Evolutionary conservation across 2,329 filamentous ascomycete genomes (phyloP), one percentile per base, ranked within the genome.

Genomic region (Ceratocystis eucalypticola): DNA sequence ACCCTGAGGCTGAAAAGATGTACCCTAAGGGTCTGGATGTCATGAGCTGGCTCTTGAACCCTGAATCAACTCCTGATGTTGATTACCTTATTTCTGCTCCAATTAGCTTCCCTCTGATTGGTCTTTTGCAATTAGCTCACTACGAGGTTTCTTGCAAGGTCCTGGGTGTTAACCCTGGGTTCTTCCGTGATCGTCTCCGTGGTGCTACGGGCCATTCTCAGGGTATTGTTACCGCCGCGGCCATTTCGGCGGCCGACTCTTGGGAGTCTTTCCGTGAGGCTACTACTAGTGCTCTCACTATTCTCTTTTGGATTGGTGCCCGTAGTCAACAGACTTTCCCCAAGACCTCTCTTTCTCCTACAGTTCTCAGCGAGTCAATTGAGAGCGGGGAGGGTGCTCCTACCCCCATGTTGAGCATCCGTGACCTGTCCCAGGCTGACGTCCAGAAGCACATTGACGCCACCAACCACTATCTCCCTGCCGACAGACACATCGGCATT

Each of bases 221-320:
- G 75, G 94, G 94, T 75, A 87, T 99, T 20, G 89, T 99, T 69
- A 91, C 95, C 69, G 94, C 94, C 28, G 91, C 93, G 37, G 89
- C 89, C 28, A 96, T 94, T 68, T 89, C 95, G 1, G 90, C 93
- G 4, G 90, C 92, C 3, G 88, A 90, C 71, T 91, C 88, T 33
- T 99, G 94, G 94, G 91, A 96, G 69, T 89, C 89, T 0, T 99
- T 94, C 75, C 85, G 88, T 70, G 86, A 89, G 72, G 85, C 90
- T 66, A 84, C 91, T 66, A 87, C 82, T 72, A 86, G 90, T 71
- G 89, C 93, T 2, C 80, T 99, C 70, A 94, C 89, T 37, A 90
- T 96, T 73, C 87, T 99, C 37, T 99, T 99, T 82, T 99, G 94
- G 94, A 96, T 99, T 71, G 94, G 95, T 74, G 87, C 93, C 69